phyloP scores from a whole-genome alignment of 169 alveolate species.

The Plasmodium falciparum region DNA sequence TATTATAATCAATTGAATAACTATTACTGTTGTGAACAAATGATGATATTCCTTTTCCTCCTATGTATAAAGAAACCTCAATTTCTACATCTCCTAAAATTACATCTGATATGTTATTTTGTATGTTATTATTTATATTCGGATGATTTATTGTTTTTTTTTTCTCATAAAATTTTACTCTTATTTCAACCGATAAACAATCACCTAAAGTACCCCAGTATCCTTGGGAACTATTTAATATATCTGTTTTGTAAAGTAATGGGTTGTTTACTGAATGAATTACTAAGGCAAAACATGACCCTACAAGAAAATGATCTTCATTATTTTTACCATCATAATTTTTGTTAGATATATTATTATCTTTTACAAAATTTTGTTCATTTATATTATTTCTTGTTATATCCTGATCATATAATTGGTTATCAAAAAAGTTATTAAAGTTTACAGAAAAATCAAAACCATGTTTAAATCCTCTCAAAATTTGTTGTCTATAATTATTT shows the following conservation, averaged over 20 bases:
- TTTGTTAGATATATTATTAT: background rate
- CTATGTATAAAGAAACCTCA: conserved; percentile 71
- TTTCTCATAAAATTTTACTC: conserved; percentile 74
- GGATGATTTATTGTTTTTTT: background rate
- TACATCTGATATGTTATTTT: conserved; percentile 12
- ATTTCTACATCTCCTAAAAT: conserved; percentile 72
- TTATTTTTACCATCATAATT: background rate
- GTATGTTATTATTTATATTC: background rate
- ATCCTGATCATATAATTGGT: conserved; percentile 9
- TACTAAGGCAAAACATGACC: conserved; percentile 72
- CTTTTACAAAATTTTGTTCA: background rate
- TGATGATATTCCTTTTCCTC: conserved; percentile 76
- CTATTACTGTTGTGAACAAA: conserved; percentile 73
- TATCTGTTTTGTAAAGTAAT: conserved; percentile 65
- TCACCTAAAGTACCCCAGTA: conserved; percentile 76
- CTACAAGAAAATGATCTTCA: conserved; percentile 56
- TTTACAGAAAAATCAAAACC: conserved; percentile 76
- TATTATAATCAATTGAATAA: conserved; percentile 61
- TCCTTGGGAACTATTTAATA: conserved; percentile 43
- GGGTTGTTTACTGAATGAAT: conserved; percentile 75
- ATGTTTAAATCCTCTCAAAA: conserved; percentile 74
- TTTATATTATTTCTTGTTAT: background rate
- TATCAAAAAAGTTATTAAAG: conserved; percentile 76
- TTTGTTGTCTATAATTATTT: conserved; percentile 76
- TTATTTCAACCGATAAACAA: conserved; percentile 76